A percentile compares a stretch with the other conserved stretches of the same genome.
Evolutionary conservation across 208 protist genomes (phyloP).

Genomic region (Leishmania braziliensis): DNA sequence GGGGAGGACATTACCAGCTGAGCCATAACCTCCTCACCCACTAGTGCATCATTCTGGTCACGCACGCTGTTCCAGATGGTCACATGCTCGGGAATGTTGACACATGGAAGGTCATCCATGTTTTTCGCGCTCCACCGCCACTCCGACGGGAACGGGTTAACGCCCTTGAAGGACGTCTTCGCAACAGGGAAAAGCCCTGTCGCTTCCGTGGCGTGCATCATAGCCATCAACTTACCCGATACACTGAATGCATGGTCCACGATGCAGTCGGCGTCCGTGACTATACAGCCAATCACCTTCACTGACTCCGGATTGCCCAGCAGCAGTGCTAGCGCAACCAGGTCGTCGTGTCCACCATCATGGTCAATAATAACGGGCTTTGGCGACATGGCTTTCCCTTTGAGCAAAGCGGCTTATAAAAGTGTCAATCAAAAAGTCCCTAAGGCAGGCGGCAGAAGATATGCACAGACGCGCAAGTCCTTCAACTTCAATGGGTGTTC

Average conservation of each 20-base stretch:
- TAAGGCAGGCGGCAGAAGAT: neutral
- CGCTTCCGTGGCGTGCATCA: constrained; percentile 54
- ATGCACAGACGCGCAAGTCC: too few relatives aligned
- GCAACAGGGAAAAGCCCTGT: constrained; percentile 71
- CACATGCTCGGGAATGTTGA: constrained; percentile 68
- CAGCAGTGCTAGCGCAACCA: constrained; percentile 78
- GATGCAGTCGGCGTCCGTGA: constrained; percentile 88
- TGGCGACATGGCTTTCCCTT: constrained; percentile 10
- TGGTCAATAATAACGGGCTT: constrained; percentile 87
- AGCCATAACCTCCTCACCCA: constrained; percentile 83
- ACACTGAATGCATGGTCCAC: constrained; percentile 73
- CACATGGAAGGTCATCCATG: constrained; percentile 84
- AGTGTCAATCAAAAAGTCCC: neutral
- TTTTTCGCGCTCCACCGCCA: constrained; percentile 86
- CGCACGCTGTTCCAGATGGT: constrained; percentile 54
- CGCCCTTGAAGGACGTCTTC: constrained; percentile 66
- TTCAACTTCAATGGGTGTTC: neutral
- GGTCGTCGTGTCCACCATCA: constrained; percentile 86
- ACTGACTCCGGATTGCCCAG: constrained; percentile 74
- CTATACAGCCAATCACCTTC: constrained; percentile 78
- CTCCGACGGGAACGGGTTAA: constrained; percentile 83
- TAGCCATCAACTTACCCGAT: constrained; percentile 79
- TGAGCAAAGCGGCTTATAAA: neutral
- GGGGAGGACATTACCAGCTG: constrained; percentile 73
- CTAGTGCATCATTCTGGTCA: constrained; percentile 41